A percentile compares a stretch with the other conserved stretches of the same genome.
Conservation (phyloP, 78 protist genomes). For the Dictyostelium firmibasis region DNA sequence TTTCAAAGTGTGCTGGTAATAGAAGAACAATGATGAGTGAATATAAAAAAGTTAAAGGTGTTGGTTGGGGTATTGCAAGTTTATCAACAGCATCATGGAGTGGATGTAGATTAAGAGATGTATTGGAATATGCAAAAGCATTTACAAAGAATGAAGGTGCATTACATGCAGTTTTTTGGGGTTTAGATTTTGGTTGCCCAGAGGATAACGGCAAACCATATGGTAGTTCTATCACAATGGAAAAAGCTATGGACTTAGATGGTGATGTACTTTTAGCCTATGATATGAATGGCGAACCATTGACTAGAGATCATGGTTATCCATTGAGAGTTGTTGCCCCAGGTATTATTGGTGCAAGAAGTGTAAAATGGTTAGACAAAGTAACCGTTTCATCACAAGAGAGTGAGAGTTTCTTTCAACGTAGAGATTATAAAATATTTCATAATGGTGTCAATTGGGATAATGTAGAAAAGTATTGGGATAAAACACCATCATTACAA, state of each 20-base stretch:
- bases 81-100: conserved; percentile 46
- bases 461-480: conserved; percentile 47
- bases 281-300: conserved; percentile 93
- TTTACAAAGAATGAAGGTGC: conserved; percentile 43
- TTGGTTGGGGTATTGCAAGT: conserved; percentile 79
- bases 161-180: conserved; percentile 67
- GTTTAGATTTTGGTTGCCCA: conserved; percentile 68
- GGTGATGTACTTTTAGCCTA: conserved; percentile 93
- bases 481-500: conserved; percentile 77
- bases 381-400: conserved; percentile 66
- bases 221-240: conserved; percentile 54
- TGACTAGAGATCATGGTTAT: conserved; percentile 92
- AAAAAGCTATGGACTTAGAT: conserved; percentile 73
- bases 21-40: conserved; percentile 82
- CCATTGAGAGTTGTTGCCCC: conserved; percentile 95
- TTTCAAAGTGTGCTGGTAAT: conserved; percentile 77
- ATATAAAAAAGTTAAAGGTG: conserved; percentile 68
- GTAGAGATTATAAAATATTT: conserved; percentile 86
- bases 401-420: conserved; percentile 87
- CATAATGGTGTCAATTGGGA: conserved; percentile 73
- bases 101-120: conserved; percentile 60
- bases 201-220: conserved; percentile 64
- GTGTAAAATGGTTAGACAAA: conserved; percentile 91
- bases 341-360: conserved; percentile 94
- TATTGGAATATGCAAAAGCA: background rate